phyloP scores from a whole-genome alignment of 2,329 filamentous ascomycete species.

The Diaporthe helianthi region DNA sequence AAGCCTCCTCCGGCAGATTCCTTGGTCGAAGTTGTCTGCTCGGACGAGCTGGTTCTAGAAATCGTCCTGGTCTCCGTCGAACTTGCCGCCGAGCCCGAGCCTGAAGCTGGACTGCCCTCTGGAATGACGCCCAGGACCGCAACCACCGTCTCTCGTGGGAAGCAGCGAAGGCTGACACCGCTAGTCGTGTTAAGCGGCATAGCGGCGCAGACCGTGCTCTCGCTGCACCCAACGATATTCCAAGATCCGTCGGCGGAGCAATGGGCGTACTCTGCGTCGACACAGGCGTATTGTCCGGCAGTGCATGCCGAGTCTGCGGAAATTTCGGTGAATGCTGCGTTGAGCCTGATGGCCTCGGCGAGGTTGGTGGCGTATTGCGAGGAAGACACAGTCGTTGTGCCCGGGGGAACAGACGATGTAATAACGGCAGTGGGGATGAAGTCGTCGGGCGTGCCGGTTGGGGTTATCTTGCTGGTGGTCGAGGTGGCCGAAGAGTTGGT shows the following conservation, averaged over 20 bases:
- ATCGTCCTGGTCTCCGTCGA: neutral
- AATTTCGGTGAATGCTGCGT: conserved; percentile 54
- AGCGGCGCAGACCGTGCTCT: conserved; percentile 55
- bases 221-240: conserved; percentile 47
- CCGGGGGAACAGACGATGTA: conserved; percentile 43
- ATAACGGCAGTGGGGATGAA: conserved; percentile 49
- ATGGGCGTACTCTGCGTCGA: conserved; percentile 55
- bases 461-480: conserved; percentile 35
- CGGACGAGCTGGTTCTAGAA: neutral
- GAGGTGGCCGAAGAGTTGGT: neutral
- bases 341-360: conserved; percentile 52
- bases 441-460: conserved; percentile 48
- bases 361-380: conserved; percentile 54
- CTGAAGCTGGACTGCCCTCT: neutral
- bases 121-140: conserved; percentile 48
- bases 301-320: conserved; percentile 55
- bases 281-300: conserved; percentile 57
- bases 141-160: conserved; percentile 48
- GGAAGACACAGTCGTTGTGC: conserved; percentile 50
- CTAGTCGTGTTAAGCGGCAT: conserved; percentile 58
- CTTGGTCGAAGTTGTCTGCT: neutral
- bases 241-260: conserved; percentile 54
- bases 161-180: conserved; percentile 59
- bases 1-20: conserved; percentile 2
- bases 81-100: conserved; percentile 7